Evolutionary conservation across 1,284 basidiomycete species (phyloP).

Genomic region (Hemileccinum hortonii): DNA sequence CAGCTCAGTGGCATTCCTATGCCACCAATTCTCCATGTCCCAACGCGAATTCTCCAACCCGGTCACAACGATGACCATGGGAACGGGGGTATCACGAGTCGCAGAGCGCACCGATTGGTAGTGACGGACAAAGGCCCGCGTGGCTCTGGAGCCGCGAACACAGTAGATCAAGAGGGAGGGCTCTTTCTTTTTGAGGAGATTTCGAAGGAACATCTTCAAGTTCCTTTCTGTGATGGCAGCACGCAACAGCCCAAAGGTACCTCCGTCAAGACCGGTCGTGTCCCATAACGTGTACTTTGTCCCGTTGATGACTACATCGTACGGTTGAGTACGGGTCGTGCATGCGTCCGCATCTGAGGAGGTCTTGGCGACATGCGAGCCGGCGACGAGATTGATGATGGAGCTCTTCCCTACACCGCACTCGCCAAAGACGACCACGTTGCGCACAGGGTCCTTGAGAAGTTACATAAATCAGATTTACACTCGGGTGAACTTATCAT

Average conservation of each 20-base stretch:
- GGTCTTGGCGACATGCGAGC: slow-evolving; percentile 23
- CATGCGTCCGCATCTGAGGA: slow-evolving; percentile 31
- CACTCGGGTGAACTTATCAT: neutral
- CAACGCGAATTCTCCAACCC: slow-evolving; percentile 31
- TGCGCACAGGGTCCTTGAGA: slow-evolving; percentile 16
- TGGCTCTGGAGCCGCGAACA: slow-evolving; percentile 33
- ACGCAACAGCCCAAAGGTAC: slow-evolving; percentile 26
- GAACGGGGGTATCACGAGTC: slow-evolving; percentile 15
- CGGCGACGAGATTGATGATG: slow-evolving; percentile 30
- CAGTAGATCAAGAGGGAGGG: slow-evolving; percentile 32
- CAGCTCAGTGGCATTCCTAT: slow-evolving; percentile 21
- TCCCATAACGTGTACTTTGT: slow-evolving; percentile 33
- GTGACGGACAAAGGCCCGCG: slow-evolving; percentile 28
- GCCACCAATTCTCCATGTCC: slow-evolving; percentile 39
- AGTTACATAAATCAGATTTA: slow-evolving; percentile 5
- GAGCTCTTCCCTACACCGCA: slow-evolving; percentile 35
- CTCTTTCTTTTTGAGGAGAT: slow-evolving; percentile 19
- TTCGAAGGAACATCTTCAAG: slow-evolving; percentile 28
- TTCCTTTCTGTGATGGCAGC: slow-evolving; percentile 24
- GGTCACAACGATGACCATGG: slow-evolving; percentile 34
- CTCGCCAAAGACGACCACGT: slow-evolving; percentile 36
- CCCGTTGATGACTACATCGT: slow-evolving; percentile 21
- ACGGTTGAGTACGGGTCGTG: slow-evolving; percentile 19
- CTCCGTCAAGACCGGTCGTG: slow-evolving; percentile 32
- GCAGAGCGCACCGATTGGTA: slow-evolving; percentile 25